phyloP scores from a whole-genome alignment of 192 early-diverging fungal genomes.

The Diversispora epigaea region DNA sequence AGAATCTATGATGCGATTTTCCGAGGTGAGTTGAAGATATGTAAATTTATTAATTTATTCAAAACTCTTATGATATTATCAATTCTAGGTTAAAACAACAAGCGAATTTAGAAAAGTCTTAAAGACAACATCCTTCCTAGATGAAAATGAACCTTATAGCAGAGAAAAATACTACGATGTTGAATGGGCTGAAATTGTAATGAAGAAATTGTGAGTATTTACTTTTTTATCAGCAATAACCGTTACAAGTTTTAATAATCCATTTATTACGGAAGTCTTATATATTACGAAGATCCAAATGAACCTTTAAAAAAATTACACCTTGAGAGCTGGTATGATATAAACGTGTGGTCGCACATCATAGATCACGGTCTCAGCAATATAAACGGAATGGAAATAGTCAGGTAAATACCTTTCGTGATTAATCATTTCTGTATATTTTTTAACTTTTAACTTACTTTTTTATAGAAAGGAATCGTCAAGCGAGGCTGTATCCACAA shows the following conservation, averaged over 20 bases:
- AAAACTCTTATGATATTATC: slow-evolving; percentile 27
- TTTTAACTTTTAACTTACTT: slow-evolving; percentile 28
- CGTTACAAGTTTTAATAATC: slow-evolving; percentile 21
- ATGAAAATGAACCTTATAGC: slow-evolving; percentile 30
- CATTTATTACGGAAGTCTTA: slow-evolving; percentile 33
- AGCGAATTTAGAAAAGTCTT: slow-evolving; percentile 28
- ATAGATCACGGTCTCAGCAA: slow-evolving; percentile 31
- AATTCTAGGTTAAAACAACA: slow-evolving; percentile 32
- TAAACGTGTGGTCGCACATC: slow-evolving; percentile 34
- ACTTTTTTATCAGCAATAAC: neutral
- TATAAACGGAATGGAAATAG: slow-evolving; percentile 27
- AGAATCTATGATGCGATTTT: slow-evolving; percentile 33
- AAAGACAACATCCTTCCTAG: slow-evolving; percentile 27
- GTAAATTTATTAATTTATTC: slow-evolving; percentile 24
- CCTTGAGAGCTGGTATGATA: slow-evolving; percentile 31
- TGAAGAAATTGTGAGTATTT: slow-evolving; percentile 33
- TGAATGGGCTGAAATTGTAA: slow-evolving; percentile 32
- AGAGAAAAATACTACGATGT: slow-evolving; percentile 29
- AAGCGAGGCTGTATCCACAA: neutral
- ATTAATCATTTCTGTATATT: slow-evolving; percentile 17
- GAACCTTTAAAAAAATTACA: slow-evolving; percentile 26
- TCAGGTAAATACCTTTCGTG: too few relatives aligned
- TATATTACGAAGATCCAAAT: slow-evolving; percentile 32
- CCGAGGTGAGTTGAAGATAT: slow-evolving; percentile 26
- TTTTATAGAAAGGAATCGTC: slow-evolving; percentile 28